These are phyloP conservation scores for Kurtzmaniella quercitrusa DNA, from an alignment of 1,139 yeast species.

Conservation along the genomic window DNA sequence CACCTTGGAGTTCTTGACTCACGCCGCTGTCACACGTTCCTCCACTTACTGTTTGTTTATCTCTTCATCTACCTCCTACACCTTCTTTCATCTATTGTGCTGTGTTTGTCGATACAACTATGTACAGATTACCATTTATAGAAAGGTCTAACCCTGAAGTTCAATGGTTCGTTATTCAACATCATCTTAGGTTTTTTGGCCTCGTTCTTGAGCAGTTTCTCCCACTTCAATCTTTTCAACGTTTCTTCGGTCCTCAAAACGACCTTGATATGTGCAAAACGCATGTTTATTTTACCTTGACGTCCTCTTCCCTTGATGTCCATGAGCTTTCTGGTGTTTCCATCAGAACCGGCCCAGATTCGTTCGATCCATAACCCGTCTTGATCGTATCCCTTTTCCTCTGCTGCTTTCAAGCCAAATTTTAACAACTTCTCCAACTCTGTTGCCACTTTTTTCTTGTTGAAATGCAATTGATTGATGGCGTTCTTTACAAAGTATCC, in stretches of 20 bases:
- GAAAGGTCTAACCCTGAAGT: conserved; percentile 38
- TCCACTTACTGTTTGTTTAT: too few relatives aligned
- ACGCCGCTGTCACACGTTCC: too few relatives aligned
- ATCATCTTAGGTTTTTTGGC: conserved; percentile 44
- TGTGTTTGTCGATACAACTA: background rate
- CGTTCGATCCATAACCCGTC: conserved; percentile 69
- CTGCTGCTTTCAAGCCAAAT: conserved; percentile 69
- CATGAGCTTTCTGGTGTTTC: conserved; percentile 63
- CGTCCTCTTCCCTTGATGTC: conserved; percentile 92
- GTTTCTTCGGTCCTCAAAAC: conserved; percentile 67
- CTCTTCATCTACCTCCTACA: background rate
- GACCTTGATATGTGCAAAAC: conserved; percentile 77
- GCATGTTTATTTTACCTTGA: conserved; percentile 71
- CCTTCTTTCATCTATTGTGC: background rate
- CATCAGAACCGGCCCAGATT: conserved; percentile 93
- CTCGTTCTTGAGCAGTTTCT: conserved; percentile 40
- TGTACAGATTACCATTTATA: conserved; percentile 35
- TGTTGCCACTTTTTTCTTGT: conserved; percentile 71
- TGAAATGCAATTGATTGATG: conserved; percentile 89
- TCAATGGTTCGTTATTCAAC: conserved; percentile 44
- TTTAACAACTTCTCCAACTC: conserved; percentile 75
- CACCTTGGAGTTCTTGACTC: too few relatives aligned
- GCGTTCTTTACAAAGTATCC: conserved; percentile 73
- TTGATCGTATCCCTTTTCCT: conserved; percentile 52
- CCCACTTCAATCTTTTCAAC: conserved; percentile 56